Base-by-base conservation (phyloP, 768 basidiomycete genomes). In the Trametes villosa region DNA sequence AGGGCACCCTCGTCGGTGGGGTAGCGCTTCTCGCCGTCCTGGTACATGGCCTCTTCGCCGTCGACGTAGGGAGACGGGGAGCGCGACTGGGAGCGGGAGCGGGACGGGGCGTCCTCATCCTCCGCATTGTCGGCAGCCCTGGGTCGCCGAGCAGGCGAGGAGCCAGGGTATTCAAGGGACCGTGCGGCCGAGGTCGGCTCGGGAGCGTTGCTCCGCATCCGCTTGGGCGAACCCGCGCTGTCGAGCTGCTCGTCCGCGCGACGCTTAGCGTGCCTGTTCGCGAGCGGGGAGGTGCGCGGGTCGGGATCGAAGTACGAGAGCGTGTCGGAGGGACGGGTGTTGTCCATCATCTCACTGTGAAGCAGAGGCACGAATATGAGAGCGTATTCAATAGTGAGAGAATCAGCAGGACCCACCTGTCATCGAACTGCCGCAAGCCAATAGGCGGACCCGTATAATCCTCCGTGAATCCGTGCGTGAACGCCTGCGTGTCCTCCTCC, bases 221-320 rank as follows among this genome's bases (percentile, higher is more conserved):
- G 56, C 56, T 57, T 57, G 18, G 26, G 5, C 6, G 38, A 15
- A 26, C n/a, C 22, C 1, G 57, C 18, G 6, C 8, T 15, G 4
- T 11, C 29, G 3, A 18, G n/a, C 5, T 34, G 8, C 6, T 52
- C 52, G 27, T 33, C 44, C 41, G 22, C 11, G 42, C 49, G 50
- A 6, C 49, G 41, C 51, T 52, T 51, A 2, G 31, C 49, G 30
- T 48, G 53, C 1, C 34, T 46, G 40, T 18, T 7, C 4, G 53
- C 42, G 2, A 47, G 22, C 15, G 59, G 54, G 18, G 60, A 57
- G 15, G 53, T 62, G 2, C 33, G 42, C 22, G 60, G 48, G 9
- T 46, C 46, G 38, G 31, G 46, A 12, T 53, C 50, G 27, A 33
- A 11, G 34, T 56, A 53, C 7, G 58, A 59, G 11, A 57, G 27